phyloP scores from a whole-genome alignment of 2,329 filamentous ascomycete genomes.

The Apiospora koreana region DNA sequence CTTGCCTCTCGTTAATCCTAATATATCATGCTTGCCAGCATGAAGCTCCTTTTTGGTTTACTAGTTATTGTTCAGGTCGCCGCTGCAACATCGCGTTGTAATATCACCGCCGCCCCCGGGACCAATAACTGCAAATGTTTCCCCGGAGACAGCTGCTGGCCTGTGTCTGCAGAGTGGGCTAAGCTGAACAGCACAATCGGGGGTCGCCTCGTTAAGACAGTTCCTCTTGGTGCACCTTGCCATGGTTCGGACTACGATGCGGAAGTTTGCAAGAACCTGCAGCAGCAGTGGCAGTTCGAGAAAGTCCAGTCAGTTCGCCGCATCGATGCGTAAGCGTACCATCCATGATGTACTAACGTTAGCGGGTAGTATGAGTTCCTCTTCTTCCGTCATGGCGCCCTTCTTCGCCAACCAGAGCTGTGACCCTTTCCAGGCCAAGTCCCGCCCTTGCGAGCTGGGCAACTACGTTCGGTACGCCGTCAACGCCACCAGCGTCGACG shows the following conservation, averaged over 20 bases:
- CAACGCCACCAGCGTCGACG: constrained; percentile 13
- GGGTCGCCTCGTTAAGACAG: constrained; percentile 25
- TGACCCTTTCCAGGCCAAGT: constrained; percentile 13
- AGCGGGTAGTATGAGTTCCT: constrained; percentile 15
- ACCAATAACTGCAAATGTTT: constrained; percentile 9
- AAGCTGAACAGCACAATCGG: constrained; percentile 17
- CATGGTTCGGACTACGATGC: constrained; percentile 20
- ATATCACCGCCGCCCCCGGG: neutral
- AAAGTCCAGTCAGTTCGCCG: constrained; percentile 9
- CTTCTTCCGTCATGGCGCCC: constrained; percentile 18
- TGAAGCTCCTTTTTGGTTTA: neutral
- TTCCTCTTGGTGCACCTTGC: constrained; percentile 27
- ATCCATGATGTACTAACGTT: neutral
- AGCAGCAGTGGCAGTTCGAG: constrained; percentile 13
- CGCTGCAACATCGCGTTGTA: neutral
- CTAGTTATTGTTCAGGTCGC: neutral
- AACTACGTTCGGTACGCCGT: constrained; percentile 17
- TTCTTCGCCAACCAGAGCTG: constrained; percentile 19
- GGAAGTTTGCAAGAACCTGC: constrained; percentile 19
- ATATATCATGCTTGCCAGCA: neutral
- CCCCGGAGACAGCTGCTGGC: constrained; percentile 15
- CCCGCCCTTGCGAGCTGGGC: constrained; percentile 13
- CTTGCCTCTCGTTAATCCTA: neutral
- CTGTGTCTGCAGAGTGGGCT: constrained; percentile 10
- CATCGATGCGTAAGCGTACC: neutral